These are phyloP conservation scores for Annulohypoxylon moriforme DNA, from an alignment of 495 filamentous ascomycete genomes.

Conservation along the genomic window DNA sequence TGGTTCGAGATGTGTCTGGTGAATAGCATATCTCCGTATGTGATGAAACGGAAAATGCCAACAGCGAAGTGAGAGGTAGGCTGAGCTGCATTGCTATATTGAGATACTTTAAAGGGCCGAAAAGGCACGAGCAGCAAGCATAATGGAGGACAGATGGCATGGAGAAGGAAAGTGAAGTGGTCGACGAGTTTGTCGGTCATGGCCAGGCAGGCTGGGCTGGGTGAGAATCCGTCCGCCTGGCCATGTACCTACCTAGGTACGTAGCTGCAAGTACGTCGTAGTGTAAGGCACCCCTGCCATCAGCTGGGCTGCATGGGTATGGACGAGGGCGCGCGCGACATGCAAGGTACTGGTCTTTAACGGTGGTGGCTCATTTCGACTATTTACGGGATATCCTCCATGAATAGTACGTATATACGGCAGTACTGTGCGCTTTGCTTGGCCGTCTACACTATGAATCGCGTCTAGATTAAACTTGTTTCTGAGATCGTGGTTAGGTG, in stretches of 20 bases:
- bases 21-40: slow-evolving; percentile 47
- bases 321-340: slow-evolving; percentile 43
- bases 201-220: slow-evolving; percentile 29
- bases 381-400: slow-evolving; percentile 39
- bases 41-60: slow-evolving; percentile 49
- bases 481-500: background rate
- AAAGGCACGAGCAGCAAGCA: slow-evolving; percentile 39
- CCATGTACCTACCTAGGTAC: slow-evolving; percentile 32
- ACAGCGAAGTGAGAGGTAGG: slow-evolving; percentile 46
- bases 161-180: slow-evolving; percentile 31
- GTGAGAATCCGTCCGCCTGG: slow-evolving; percentile 36
- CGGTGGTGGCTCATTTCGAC: slow-evolving; percentile 39
- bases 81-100: slow-evolving; percentile 63
- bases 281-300: slow-evolving; percentile 46
- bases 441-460: background rate
- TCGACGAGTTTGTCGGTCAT: slow-evolving; percentile 32
- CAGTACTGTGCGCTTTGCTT: slow-evolving; percentile 26
- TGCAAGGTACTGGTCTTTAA: slow-evolving; percentile 42
- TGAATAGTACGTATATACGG: slow-evolving; percentile 23
- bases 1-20: slow-evolving; percentile 40
- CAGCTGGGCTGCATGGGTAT: slow-evolving; percentile 48
- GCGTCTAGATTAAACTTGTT: background rate
- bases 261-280: slow-evolving; percentile 32
- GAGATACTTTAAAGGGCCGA: slow-evolving; percentile 51
- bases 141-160: slow-evolving; percentile 36